A percentile compares a stretch with the other conserved stretches of the same genome.
These are phyloP conservation scores for Coprinellus aureogranulatus DNA, from an alignment of 768 basidiomycete species.

Conservation along the genomic window DNA sequence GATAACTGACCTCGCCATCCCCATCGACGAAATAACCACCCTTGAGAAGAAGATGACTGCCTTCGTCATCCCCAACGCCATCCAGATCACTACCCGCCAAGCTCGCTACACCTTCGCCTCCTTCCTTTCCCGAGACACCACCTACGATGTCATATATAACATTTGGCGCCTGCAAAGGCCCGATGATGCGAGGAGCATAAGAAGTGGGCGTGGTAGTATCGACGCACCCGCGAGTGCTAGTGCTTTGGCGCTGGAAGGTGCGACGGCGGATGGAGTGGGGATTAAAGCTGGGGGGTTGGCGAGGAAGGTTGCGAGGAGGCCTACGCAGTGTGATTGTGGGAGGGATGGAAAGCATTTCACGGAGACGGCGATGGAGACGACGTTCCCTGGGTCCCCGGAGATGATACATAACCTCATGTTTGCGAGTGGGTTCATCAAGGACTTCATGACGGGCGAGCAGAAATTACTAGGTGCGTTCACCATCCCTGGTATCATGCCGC, in stretches of 20 bases:
- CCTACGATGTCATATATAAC: conserved; percentile 92
- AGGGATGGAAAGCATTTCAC: conserved; percentile 65
- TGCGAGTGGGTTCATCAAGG: conserved; percentile 91
- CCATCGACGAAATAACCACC: conserved; percentile 80
- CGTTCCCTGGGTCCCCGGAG: conserved; percentile 89
- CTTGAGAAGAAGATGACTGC: conserved; percentile 98
- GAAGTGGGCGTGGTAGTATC: conserved; percentile 34
- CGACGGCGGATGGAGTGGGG: conserved; percentile 3
- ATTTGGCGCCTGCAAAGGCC: conserved; percentile 93
- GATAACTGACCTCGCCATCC: conserved; percentile 89
- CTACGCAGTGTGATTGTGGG: conserved; percentile 73
- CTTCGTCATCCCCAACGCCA: conserved; percentile 95
- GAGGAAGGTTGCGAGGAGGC: conserved; percentile 39
- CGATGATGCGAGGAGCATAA: conserved; percentile 43
- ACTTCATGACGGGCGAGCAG: conserved; percentile 88
- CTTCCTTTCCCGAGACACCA: conserved; percentile 93
- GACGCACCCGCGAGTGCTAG: conserved; percentile 21
- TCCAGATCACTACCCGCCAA: conserved; percentile 80
- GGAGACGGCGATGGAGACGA: conserved; percentile 73
- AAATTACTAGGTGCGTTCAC: conserved; percentile 72
- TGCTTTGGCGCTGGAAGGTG: conserved; percentile 11
- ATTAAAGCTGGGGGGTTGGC: conserved; percentile 7
- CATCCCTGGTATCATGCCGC: background rate
- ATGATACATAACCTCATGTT: conserved; percentile 96
- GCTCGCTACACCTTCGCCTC: conserved; percentile 93